Evolutionary conservation across 257 asterid genomes (phyloP).

Genomic region (Nicotiana paniculata): DNA sequence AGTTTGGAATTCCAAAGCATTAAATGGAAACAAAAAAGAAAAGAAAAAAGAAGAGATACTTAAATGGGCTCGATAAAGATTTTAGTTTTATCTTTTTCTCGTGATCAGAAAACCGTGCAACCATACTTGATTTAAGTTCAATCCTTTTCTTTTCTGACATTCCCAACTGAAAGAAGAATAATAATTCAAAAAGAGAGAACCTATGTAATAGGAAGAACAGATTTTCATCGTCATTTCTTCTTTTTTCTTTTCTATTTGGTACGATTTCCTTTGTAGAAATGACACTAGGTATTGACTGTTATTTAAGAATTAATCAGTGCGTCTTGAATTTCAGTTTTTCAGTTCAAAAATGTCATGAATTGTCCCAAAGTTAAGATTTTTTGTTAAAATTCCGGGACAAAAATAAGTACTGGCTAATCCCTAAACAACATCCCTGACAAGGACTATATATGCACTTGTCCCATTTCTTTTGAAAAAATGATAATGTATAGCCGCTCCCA

Average conservation of each 20-base stretch:
- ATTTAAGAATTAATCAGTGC: no score
- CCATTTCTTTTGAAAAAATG: no score
- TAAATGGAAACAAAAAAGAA: neutral
- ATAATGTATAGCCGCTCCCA: no score
- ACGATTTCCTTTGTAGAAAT: no score
- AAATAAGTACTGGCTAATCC: no score
- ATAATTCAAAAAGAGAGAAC: neutral
- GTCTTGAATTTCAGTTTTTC: no score
- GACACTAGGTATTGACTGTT: no score
- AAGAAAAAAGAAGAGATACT: neutral
- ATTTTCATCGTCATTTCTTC: neutral
- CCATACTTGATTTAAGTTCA: neutral
- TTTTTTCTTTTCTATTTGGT: neutral
- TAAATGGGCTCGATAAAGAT: slow-evolving; percentile 12
- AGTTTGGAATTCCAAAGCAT: neutral
- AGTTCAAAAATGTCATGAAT: no score
- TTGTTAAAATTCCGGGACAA: no score
- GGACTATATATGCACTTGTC: no score
- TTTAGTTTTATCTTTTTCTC: neutral
- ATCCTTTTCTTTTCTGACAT: neutral
- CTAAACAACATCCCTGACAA: no score
- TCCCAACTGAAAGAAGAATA: neutral
- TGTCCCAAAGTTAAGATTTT: no score
- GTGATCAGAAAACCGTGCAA: slow-evolving; percentile 1
- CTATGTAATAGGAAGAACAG: neutral